Evolutionary conservation across 192 early-diverging fungal species (phyloP).

Genomic region (Linnemannia schmuckeri): DNA sequence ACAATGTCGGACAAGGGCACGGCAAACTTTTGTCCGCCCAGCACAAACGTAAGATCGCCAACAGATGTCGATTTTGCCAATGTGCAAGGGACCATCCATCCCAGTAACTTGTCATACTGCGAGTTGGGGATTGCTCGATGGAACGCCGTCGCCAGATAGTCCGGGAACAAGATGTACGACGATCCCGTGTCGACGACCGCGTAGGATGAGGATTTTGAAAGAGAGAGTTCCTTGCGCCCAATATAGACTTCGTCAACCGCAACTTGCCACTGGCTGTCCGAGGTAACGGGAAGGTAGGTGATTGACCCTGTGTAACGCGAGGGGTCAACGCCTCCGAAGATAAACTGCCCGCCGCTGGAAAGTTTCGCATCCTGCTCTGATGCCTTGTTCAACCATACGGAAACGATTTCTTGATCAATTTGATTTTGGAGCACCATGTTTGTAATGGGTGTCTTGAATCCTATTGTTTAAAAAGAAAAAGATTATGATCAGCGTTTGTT

Average conservation of each 20-base stretch:
- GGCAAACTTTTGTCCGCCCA: slow-evolving; percentile 26
- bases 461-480: neutral
- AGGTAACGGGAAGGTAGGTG: slow-evolving; percentile 63
- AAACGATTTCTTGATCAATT: slow-evolving; percentile 88
- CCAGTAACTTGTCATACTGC: slow-evolving; percentile 29
- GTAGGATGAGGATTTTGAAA: slow-evolving; percentile 47
- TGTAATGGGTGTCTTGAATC: slow-evolving; percentile 53
- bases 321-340: slow-evolving; percentile 87
- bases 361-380: slow-evolving; percentile 61
- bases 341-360: slow-evolving; percentile 82
- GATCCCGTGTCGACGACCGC: slow-evolving; percentile 74
- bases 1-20: slow-evolving; percentile 52
- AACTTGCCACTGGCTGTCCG: slow-evolving; percentile 68
- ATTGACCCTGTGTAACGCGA: slow-evolving; percentile 57
- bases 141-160: slow-evolving; percentile 45
- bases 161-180: slow-evolving; percentile 63
- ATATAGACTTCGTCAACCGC: slow-evolving; percentile 57
- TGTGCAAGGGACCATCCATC: slow-evolving; percentile 44
- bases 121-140: slow-evolving; percentile 46
- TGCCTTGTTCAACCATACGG: slow-evolving; percentile 89
- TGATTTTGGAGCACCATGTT: slow-evolving; percentile 58
- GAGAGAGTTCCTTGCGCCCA: slow-evolving; percentile 27
- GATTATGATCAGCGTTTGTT: neutral
- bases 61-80: slow-evolving; percentile 43
- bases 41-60: slow-evolving; percentile 39